Base-by-base conservation (phyloP, 768 basidiomycete genomes). In the Macrolepiota albuminosa region DNA sequence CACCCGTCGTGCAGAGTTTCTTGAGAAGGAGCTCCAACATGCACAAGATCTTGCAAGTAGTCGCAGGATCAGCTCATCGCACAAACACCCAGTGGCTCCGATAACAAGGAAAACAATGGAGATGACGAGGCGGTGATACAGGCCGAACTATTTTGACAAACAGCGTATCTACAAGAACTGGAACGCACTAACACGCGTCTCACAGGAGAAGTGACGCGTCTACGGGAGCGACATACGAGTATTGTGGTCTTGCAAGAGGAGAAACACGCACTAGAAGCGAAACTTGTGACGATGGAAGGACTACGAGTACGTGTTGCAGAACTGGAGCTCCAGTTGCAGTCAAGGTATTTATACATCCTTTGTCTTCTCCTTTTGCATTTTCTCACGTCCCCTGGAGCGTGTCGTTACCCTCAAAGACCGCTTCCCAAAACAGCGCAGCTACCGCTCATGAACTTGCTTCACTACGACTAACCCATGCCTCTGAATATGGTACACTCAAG, bases 221-320 rank as follows among this genome's bases (percentile, higher is more conserved):
- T 89, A 16, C 77, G 82, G 37, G 84, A 84, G 61, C 75, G 81
- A 0, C 75, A 85, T n/a, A 71, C 77, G 7, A 86, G 82, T 63
- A 72, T 89, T 3, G 89, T 89, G 60, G 85, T 93, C 2, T 67
- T 93, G 39, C 76, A 81, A 36, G 91, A 93, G 68, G 88, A 93
- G 72, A 91, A 91, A 62, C 77, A 84, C 6, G 77, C 78, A 0
- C 69, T 93, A 47, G 83, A 90, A 67, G 70, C 73, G 16, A 86
- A 81, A 64, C 71, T 85, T 8, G 65, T 63, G 14, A 74, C 73
- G 2, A 70, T 81, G 40, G 85, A 89, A 21, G 80, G 79, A 42
- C 68, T 89, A 55, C 73, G 86, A 31, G 83, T 72, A 45, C 70
- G 90, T 36, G 87, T 90, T 64, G 88, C 81, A 0, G 86, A 89